Conservation (phyloP, 2,329 filamentous ascomycete genomes). For the Dichotomopilus funicola region DNA sequence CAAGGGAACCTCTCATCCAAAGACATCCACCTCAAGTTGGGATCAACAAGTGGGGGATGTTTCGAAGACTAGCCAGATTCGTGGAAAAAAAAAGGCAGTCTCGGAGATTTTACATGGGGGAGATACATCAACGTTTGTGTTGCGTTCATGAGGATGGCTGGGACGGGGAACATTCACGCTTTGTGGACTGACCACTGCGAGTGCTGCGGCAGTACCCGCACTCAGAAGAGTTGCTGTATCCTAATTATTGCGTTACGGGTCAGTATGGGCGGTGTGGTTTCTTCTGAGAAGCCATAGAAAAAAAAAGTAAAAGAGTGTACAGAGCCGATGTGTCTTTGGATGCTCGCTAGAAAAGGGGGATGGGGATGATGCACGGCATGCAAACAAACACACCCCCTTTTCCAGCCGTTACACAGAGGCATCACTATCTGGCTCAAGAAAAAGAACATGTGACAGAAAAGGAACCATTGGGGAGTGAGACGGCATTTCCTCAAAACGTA, state of each 20-base stretch:
- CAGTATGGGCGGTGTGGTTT: neutral
- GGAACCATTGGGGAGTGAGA: neutral
- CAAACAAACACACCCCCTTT: slow-evolving; percentile 12
- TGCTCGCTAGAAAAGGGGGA: neutral
- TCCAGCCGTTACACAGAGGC: neutral
- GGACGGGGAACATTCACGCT: slow-evolving; percentile 34
- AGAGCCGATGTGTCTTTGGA: too few species aligned
- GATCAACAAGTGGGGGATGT: neutral
- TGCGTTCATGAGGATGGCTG: slow-evolving; percentile 3
- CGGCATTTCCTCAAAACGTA: neutral
- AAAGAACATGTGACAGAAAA: too few species aligned
- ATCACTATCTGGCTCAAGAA: too few species aligned
- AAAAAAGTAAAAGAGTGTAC: too few species aligned
- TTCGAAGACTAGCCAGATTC: neutral
- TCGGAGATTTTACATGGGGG: slow-evolving; percentile 8
- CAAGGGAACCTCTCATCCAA: neutral
- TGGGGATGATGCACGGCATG: neutral
- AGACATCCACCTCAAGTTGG: neutral
- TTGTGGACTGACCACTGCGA: slow-evolving; percentile 43
- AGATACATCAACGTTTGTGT: neutral
- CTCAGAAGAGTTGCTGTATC: slow-evolving; percentile 45
- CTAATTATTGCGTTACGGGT: slow-evolving; percentile 27
- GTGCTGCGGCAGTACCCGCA: slow-evolving; percentile 48
- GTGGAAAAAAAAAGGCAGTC: neutral
- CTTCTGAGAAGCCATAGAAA: too few species aligned